A percentile compares a stretch with the other conserved stretches of the same genome.
These are phyloP conservation scores for Aspergillus tanneri DNA, from an alignment of 2,329 filamentous ascomycete species.

Conservation along the genomic window DNA sequence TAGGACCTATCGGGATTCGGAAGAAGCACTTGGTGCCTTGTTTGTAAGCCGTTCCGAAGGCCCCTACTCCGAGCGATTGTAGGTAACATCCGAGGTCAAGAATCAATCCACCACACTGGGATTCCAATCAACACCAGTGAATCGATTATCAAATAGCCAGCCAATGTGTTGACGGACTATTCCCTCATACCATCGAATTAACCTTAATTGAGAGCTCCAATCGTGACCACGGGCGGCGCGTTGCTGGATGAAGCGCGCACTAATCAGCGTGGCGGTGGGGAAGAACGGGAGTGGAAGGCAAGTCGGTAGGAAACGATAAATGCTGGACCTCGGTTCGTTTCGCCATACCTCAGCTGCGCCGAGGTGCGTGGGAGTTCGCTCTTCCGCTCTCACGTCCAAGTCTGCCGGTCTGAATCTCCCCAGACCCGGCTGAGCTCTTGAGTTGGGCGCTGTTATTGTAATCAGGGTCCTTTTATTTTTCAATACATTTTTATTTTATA, in stretches of 20 bases:
- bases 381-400: not conserved
- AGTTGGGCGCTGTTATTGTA: too few relatives aligned
- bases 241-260: not conserved
- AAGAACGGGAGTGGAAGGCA: constrained; percentile 17
- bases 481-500: not conserved
- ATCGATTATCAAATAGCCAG: not conserved
- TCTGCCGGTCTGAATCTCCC: too few relatives aligned
- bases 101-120: constrained; percentile 2
- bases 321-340: constrained; percentile 36
- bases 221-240: not conserved
- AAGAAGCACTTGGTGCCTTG: not conserved
- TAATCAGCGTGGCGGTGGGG: constrained; percentile 13
- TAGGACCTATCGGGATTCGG: constrained; percentile 17
- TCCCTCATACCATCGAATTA: not conserved
- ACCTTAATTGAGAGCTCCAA: not conserved
- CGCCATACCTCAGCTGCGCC: constrained; percentile 29
- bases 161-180: not conserved
- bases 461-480: not conserved
- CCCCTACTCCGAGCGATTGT: constrained; percentile 13
- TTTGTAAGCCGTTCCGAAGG: constrained; percentile 14
- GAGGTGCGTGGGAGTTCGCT: constrained; percentile 27
- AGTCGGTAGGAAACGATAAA: constrained; percentile 6
- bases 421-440: too few relatives aligned
- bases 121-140: not conserved
- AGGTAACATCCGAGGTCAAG: constrained; percentile 21